These are phyloP conservation scores for Phytophthora pistaciae DNA, from an alignment of 352 stramenopile species.

Conservation along the genomic window DNA sequence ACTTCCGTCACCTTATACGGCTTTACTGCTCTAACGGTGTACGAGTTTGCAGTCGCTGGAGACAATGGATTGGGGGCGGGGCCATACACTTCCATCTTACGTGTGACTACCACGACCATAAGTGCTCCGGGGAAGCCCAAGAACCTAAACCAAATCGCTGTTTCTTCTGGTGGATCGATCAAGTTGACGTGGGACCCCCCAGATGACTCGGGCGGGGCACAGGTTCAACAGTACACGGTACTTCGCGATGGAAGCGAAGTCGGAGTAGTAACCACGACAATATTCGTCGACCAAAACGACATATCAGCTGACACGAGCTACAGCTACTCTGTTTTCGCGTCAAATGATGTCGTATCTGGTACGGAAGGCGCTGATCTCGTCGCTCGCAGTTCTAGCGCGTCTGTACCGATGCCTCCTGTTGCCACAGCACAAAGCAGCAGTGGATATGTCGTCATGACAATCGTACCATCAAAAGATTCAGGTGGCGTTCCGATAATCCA, in stretches of 20 bases:
- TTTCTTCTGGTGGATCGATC: constrained; percentile 51
- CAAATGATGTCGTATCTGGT: constrained; percentile 33
- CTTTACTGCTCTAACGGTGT: constrained; percentile 32
- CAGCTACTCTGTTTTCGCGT: constrained; percentile 49
- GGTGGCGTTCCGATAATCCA: constrained; percentile 40
- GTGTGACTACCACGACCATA: constrained; percentile 33
- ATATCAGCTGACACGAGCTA: constrained; percentile 44
- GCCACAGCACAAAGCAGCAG: constrained; percentile 27
- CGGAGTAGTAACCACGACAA: not conserved
- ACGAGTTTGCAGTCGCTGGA: constrained; percentile 49
- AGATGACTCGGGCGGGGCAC: constrained; percentile 45
- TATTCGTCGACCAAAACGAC: constrained; percentile 40
- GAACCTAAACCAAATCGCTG: constrained; percentile 39
- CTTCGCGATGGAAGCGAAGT: constrained; percentile 42
- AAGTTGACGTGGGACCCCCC: constrained; percentile 50
- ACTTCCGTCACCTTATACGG: constrained; percentile 34
- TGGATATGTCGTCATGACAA: constrained; percentile 36
- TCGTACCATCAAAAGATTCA: constrained; percentile 32
- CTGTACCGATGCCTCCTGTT: constrained; percentile 21
- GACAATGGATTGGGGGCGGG: constrained; percentile 50
- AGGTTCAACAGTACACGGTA: constrained; percentile 50
- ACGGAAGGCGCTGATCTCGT: constrained; percentile 10
- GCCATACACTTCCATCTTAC: constrained; percentile 41
- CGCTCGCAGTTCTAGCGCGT: constrained; percentile 26
- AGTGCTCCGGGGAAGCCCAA: constrained; percentile 42